Conservation (phyloP, 768 basidiomycete species). For the Mycena kentingensis region DNA sequence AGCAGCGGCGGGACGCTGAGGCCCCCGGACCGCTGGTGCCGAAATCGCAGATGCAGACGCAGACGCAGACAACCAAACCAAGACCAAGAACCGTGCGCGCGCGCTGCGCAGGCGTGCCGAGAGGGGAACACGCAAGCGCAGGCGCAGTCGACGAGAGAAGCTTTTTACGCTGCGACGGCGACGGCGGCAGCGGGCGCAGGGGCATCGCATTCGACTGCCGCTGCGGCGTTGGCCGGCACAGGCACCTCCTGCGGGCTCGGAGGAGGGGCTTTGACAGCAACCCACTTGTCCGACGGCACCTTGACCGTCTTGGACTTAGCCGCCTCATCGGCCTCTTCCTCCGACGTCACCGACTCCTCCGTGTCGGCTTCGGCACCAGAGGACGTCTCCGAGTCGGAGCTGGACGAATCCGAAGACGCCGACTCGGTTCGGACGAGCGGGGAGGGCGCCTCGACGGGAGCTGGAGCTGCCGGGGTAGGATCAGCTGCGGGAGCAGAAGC, state of each 20-base stretch:
- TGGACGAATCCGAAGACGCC: slow-evolving; percentile 43
- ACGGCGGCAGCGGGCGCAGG: neutral
- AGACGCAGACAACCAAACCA: neutral
- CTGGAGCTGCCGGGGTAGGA: no score
- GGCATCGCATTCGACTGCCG: neutral
- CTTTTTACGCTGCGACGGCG: neutral
- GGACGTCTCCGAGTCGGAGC: slow-evolving; percentile 61
- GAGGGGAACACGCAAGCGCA: slow-evolving; percentile 2
- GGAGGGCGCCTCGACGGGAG: no score
- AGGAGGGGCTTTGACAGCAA: slow-evolving; percentile 52
- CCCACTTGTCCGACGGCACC: slow-evolving; percentile 69
- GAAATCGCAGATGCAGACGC: neutral
- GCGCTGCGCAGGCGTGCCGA: slow-evolving; percentile 1
- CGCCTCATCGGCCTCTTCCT: slow-evolving; percentile 60
- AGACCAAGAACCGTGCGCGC: slow-evolving; percentile 7
- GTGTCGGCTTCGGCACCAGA: slow-evolving; percentile 71
- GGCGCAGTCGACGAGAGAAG: no score
- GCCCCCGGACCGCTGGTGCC: no score
- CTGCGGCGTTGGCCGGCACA: neutral
- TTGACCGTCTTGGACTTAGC: slow-evolving; percentile 30
- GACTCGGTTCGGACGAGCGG: neutral
- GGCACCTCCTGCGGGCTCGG: slow-evolving; percentile 21
- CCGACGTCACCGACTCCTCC: slow-evolving; percentile 76
- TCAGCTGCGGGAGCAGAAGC: slow-evolving; percentile 27
- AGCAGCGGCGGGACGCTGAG: no score